Evolutionary conservation across 140 eudicot genomes (phyloP).

Genomic region (Senecio squalidus): DNA sequence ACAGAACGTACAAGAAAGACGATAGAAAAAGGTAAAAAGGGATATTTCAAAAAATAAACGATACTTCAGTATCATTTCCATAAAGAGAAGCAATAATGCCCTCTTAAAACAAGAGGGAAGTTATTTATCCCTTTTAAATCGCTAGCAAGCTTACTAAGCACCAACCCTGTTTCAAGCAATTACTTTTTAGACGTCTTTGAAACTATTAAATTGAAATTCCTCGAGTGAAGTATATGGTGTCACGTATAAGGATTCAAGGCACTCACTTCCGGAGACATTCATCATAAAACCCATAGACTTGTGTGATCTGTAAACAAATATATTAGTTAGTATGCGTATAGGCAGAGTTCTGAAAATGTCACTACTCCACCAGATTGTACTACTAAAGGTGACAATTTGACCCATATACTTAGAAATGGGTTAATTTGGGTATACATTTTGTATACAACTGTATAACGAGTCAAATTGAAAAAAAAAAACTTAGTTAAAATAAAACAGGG

Average conservation of each 20-base stretch:
- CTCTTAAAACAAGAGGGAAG: neutral
- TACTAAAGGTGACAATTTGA: neutral
- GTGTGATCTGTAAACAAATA: slow-evolving; percentile 53
- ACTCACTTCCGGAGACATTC: slow-evolving; percentile 95
- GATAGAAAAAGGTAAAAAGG: neutral
- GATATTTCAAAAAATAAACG: neutral
- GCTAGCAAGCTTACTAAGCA: neutral
- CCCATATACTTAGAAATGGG: neutral
- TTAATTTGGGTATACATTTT: neutral
- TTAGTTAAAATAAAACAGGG: neutral
- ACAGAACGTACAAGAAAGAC: neutral
- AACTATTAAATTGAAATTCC: neutral
- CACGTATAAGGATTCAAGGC: neutral
- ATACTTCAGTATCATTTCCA: no score
- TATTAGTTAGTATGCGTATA: neutral
- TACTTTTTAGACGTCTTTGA: neutral
- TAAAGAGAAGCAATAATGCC: neutral
- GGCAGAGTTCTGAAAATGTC: neutral
- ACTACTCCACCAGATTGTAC: neutral
- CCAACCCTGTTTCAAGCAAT: neutral
- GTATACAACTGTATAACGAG: neutral
- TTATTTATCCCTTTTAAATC: neutral
- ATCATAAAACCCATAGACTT: slow-evolving; percentile 91
- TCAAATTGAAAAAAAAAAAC: no score
- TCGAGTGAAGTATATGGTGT: neutral